Evolutionary conservation across 306 rosid genomes (phyloP), one percentile per base, ranked within the genome.

Genomic region (Quercus berberidifolia): DNA sequence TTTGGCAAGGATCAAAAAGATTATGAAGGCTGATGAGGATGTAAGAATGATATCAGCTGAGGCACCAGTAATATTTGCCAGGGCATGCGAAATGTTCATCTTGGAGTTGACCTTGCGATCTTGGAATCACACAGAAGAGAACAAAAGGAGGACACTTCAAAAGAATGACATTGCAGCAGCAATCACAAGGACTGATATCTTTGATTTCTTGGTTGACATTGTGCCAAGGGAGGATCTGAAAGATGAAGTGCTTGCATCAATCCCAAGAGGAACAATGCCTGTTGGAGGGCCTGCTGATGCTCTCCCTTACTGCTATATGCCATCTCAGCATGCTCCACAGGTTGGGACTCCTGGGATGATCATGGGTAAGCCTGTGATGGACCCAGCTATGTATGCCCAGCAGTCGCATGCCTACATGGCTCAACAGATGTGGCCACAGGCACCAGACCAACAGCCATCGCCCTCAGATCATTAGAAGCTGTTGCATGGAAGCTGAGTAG

Each of bases 131-230:
- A 86, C 91, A 0, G 96, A 89, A 55, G 93, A 89, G 86, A 91
- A 91, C 73, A 91, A 91, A 68, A 83, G 96, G 81, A 85, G 90
- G 76, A 91, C 91, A 5, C 91, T 91, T 46, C 91, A 89, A 17
- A 91, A 91, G 76, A 89, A 89, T 76, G 96, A 91, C 78, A 89
- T 91, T 65, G 96, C 90, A 25, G 96, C 93, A 69, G 93, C 96
- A 58, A 91, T 91, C 82, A 91, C 88, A 3, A 85, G 91, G 78
- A 91, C 92, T 43, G 90, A 87, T 84, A 87, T 91, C 54, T 89
- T 91, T 68, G 93, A 89, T 77, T 91, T 89, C 85, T 83, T 91
- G 86, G 91, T 89, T 33, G 93, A 89, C 76, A 91, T 87, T 73
- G 93, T 89, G 73, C 96, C 93, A 1, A 46, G 87, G 78, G 96